A percentile compares a stretch with the other conserved stretches of the same genome.
Conservation (phyloP, 169 alveolate genomes). For the Plasmodium inui region DNA sequence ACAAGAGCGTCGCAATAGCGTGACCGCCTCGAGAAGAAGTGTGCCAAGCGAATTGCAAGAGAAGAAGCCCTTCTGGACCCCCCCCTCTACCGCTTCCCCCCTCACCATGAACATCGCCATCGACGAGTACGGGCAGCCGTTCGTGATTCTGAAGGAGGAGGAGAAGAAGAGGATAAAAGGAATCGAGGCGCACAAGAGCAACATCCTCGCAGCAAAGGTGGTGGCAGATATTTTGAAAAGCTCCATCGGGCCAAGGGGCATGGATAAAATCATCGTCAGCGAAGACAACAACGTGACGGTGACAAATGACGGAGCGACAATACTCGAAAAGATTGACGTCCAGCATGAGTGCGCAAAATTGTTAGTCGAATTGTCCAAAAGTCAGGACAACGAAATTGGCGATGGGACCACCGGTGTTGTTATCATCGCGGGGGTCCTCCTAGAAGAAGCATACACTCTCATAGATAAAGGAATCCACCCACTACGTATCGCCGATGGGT, state of each 20-base stretch:
- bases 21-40: neutral
- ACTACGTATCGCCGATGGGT: conserved; percentile 97
- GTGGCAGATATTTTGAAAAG: conserved; percentile 96
- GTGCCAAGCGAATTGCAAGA: neutral
- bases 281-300: conserved; percentile 99
- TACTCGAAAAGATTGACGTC: conserved; percentile 96
- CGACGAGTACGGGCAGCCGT: conserved; percentile 99
- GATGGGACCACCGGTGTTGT: conserved; percentile 99
- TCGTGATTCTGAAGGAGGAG: conserved; percentile 96
- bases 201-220: conserved; percentile 98
- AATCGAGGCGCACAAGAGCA: conserved; percentile 97
- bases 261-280: conserved; percentile 99
- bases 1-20: neutral
- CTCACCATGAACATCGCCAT: conserved; percentile 92
- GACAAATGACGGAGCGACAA: conserved; percentile 98
- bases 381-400: conserved; percentile 99
- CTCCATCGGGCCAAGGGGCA: conserved; percentile 99
- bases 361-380: conserved; percentile 97
- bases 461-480: conserved; percentile 99
- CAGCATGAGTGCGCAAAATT: conserved; percentile 98
- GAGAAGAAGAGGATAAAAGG: conserved; percentile 97
- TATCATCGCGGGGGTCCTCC: conserved; percentile 98
- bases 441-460: conserved; percentile 94
- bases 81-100: neutral
- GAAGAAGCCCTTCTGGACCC: too few relatives aligned